Evolutionary conservation across 768 basidiomycete species (phyloP), one percentile per base, ranked within the genome.

Genomic region (Phanerochaete carnosa): DNA sequence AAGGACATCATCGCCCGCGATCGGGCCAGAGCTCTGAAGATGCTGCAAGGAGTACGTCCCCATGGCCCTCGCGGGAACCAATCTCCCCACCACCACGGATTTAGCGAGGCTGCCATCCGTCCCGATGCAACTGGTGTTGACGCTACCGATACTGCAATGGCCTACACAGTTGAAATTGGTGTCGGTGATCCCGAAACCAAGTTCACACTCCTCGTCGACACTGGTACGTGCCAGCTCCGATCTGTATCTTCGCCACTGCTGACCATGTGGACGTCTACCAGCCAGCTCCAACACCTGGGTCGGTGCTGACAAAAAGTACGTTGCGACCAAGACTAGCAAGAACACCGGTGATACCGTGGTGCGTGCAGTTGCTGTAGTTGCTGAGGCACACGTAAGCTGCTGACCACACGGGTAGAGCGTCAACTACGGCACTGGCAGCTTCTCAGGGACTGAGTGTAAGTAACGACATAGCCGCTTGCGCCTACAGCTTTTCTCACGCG

Each of bases 121-220:
- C 55, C 62, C 4, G 37, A 57, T 28, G 69, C 63, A 53, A 65
- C 72, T 32, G 80, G 76, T 50, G 79, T 86, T 59, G 81, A 86
- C 52, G 84, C 81, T 47, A 85, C 81, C 45, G 82, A 86, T 68
- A 74, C 85, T 67, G 77, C 74, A 57, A 82, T 86, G 11, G 82
- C 80, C 13, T 87, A 87, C 68, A 81, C 79, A 7, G 73, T 77
- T 61, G 65, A 76, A 19, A 79, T 86, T 45, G 79, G 79, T 53
- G 76, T 88, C 23, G 84, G 84, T 5, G 73, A 65, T 50, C 84
- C 84, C 6, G 65, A 80, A 2, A 80, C 79, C 3, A 61, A 75
- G 52, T 85, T 77, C 66, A 79, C 70, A 1, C 79, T 88, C 43
- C 75, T 86, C 53, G 83, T 86, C 33, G 84, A 86, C 58, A 87